Evolutionary conservation across 352 stramenopile genomes (phyloP), one percentile per base, ranked within the genome.

Genomic region (Pythium rhizo-oryzae): DNA sequence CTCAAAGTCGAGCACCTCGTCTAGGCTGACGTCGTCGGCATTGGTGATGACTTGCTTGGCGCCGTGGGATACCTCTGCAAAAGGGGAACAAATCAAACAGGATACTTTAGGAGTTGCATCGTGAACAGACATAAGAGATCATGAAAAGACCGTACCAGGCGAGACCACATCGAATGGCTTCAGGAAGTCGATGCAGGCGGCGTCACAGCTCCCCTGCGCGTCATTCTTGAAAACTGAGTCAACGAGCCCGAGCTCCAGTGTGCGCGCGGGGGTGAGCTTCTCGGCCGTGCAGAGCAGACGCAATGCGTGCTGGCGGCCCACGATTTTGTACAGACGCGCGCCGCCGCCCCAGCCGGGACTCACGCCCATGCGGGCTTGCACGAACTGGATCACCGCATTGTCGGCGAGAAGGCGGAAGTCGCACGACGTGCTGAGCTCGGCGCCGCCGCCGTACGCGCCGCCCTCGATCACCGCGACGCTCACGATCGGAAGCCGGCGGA

Each of bases 261-360:
- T 86, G 16, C 79, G 70, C 18, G 71, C 52, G 2, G 87, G 56
- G 9, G 63, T 69, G 15, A 96, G 33, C 53, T 89, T 87, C 24
- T 88, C 71, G 16, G 82, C 82, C 3, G 87, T 91, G 25, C 82
- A 93, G 28, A 97, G 70, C 53, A 97, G 46, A 8, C 82, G 73
- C 11, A 97, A 69, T 3, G 89, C 88, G 18, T 85, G 69, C 62
- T 94, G 84, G 0, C 85, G 59, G 0, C 87, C 88, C 19, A 97
- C 75, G 37, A 96, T 81, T 62, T 92, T 88, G 62, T 87, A 85
- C 25, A 97, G 70, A 1, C 87, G 76, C 35, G 80, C 80, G 1
- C 81, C 89, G 44, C 91, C 91, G 24, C 91, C 91, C 91, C 91
- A 97, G 16, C 81, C 86, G 12, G 89, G 84, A 5, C 82, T 93